Percentiles rank a stretch among this genome's conserved stretches.
Conservation (phyloP, 768 basidiomycete species). For the Harrya chromipes region DNA sequence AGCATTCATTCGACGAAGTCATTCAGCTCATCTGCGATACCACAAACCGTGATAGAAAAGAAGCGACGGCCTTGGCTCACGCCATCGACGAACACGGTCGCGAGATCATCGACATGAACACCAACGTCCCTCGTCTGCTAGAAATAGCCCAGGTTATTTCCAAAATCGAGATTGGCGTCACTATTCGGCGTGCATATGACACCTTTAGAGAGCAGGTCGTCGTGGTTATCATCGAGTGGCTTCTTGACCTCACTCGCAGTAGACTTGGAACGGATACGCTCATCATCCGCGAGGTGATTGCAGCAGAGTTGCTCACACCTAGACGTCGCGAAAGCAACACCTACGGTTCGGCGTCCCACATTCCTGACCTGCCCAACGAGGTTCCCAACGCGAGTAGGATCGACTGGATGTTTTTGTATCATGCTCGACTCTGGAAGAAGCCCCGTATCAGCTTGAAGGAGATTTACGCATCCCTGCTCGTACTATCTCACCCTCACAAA, state of each 20-base stretch:
- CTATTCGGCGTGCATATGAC: constrained; percentile 82
- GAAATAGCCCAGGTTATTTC: constrained; percentile 76
- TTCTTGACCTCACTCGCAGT: constrained; percentile 74
- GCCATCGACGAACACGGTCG: constrained; percentile 78
- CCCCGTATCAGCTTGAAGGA: constrained; percentile 79
- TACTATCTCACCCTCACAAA: constrained; percentile 70
- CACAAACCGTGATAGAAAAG: constrained; percentile 48
- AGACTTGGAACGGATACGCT: constrained; percentile 65
- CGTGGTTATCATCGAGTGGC: constrained; percentile 82
- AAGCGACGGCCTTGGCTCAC: constrained; percentile 54
- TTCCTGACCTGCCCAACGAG: constrained; percentile 37
- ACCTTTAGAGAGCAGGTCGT: constrained; percentile 86
- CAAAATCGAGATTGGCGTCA: constrained; percentile 90
- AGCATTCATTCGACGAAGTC: constrained; percentile 90
- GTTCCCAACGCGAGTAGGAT: constrained; percentile 57
- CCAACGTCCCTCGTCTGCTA: constrained; percentile 50
- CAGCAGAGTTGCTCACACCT: constrained; percentile 62
- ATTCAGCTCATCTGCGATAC: constrained; percentile 65
- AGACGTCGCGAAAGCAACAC: constrained; percentile 51
- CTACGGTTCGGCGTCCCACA: constrained; percentile 36
- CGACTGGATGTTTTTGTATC: constrained; percentile 77
- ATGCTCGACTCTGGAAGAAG: constrained; percentile 82
- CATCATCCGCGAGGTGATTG: constrained; percentile 69
- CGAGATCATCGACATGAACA: constrained; percentile 77
- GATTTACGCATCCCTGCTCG: constrained; percentile 73